Base-by-base conservation (phyloP, 106 monocot species). In the Amphibolis antarctica region DNA sequence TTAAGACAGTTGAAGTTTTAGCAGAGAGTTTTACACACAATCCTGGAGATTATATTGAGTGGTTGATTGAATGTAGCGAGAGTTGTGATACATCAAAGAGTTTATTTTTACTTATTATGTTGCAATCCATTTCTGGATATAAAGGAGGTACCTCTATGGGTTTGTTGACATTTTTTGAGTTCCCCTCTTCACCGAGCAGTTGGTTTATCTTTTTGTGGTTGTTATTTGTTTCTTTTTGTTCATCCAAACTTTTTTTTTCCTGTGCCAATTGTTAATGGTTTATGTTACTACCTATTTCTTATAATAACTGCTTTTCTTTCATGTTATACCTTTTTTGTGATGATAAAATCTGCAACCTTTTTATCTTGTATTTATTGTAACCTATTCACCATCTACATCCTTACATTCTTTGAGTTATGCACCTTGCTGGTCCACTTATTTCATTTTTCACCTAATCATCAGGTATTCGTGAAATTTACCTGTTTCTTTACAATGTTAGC, bases 1-100 rank as follows among this genome's bases (percentile, higher is more conserved):
- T 63, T 30, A 70, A 75, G 67, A 93, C 76, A 46, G 65, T 86
- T 68, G 76, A 46, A 58, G 65, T 67, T 54, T 71, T 93, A 60
- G 73, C 93, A 44, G 69, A 77, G 54, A 76, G 29, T 22, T 81
- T 93, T 31, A 0, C 57, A 11, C 62, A 47, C 69, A 73, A 77
- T 55, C 88, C 88, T 60, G 66, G 65, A 56, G 67, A 60, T 19
- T 55, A 89, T 69, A 70, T 81, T 12, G 65, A 77, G 48, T 93
- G 93, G 88, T 65, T 93, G 67, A 68, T 63, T 25, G 77, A 79
- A 21, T 86, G 85, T 58, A 69, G 83, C 65, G 77, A 63, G 25
- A 53, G n/a, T 26, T 77, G 19, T 61, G 63, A 67, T 55, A 44
- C 66, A 6, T 88, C 86, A 1, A 86, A 67, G 67, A 75, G 54